Percentiles rank a stretch among this genome's conserved stretches.
Conservation (phyloP, 805 yeast genomes). For the Metschnikowia rubicola region DNA sequence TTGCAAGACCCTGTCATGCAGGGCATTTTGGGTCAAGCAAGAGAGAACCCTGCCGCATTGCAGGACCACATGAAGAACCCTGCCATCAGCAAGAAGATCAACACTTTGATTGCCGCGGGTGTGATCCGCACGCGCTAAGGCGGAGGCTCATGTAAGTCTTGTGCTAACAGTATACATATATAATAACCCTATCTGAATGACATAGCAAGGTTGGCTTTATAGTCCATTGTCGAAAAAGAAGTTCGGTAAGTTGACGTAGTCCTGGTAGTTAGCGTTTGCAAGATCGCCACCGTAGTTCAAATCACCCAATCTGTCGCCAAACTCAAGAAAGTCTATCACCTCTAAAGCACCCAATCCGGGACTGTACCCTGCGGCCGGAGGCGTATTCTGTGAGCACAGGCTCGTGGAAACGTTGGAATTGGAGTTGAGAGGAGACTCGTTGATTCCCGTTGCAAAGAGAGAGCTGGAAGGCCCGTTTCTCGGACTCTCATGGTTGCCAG, state of each 20-base stretch:
- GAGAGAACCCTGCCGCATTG: constrained; percentile 91
- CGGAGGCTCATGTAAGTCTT: not conserved
- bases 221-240: constrained; percentile 36
- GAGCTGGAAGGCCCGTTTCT: not conserved
- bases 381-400: not conserved
- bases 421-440: not conserved
- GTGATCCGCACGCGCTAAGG: constrained; percentile 79
- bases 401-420: not conserved
- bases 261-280: not conserved
- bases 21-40: constrained; percentile 89
- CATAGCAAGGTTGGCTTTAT: not conserved
- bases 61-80: constrained; percentile 98
- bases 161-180: too few species aligned
- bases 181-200: too few species aligned
- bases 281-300: not conserved
- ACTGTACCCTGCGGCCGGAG: not conserved
- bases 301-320: constrained; percentile 2
- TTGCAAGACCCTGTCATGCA: constrained; percentile 96
- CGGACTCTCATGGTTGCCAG: not conserved
- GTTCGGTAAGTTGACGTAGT: constrained; percentile 27
- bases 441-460: not conserved
- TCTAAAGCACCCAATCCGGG: constrained; percentile 7
- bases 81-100: constrained; percentile 81
- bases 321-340: constrained; percentile 6
- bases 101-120: constrained; percentile 92